Conservation (phyloP, 805 yeast species). For the Candida suzukii region DNA sequence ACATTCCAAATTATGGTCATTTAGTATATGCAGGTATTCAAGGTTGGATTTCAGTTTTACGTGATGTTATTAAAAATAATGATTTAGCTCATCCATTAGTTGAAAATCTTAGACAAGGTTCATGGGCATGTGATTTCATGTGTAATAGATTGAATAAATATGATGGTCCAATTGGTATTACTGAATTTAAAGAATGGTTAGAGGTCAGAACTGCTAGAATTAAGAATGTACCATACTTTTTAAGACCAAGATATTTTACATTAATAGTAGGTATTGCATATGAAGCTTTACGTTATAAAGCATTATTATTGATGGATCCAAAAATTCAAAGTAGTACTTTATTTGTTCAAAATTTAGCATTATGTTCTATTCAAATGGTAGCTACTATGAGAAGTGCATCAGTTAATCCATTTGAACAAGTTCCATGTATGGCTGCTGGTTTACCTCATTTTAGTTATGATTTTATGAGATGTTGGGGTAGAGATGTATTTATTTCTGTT, state of each 20-base stretch:
- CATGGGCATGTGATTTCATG: constrained; percentile 84
- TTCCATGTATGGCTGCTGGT: constrained; percentile 90
- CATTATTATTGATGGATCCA: constrained; percentile 47
- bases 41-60: constrained; percentile 79
- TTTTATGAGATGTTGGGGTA: constrained; percentile 97
- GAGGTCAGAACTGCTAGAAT: constrained; percentile 54
- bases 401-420: constrained; percentile 50
- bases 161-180: constrained; percentile 34
- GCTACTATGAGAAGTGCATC: constrained; percentile 72
- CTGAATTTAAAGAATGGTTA: constrained; percentile 64
- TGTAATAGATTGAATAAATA: constrained; percentile 56
- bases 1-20: constrained; percentile 65
- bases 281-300: constrained; percentile 69
- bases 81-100: constrained; percentile 82
- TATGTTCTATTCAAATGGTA: constrained; percentile 83
- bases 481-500: constrained; percentile 86
- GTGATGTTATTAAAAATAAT: constrained; percentile 55
- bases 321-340: constrained; percentile 54
- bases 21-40: constrained; percentile 85
- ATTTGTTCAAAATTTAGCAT: constrained; percentile 72
- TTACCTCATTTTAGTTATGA: constrained; percentile 87
- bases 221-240: constrained; percentile 62
- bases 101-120: constrained; percentile 71
- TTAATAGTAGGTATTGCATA: constrained; percentile 76
- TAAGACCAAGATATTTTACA: constrained; percentile 84